Conservation (phyloP, 139 green algal genomes). For the Chlamydomonas incerta region DNA sequence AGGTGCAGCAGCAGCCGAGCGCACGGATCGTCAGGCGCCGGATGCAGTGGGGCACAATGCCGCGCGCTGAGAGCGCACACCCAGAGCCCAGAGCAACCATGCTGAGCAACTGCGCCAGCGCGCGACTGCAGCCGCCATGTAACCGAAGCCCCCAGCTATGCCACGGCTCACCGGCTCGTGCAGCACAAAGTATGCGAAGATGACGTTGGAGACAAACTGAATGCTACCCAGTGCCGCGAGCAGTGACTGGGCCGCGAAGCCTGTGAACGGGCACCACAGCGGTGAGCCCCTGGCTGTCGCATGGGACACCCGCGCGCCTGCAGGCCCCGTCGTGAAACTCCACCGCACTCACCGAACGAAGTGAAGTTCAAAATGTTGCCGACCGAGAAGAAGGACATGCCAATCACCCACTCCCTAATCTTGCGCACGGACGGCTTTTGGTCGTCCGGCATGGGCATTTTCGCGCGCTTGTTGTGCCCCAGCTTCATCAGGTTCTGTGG, state of each 20-base stretch:
- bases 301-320: no score
- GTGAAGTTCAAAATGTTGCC: constrained; percentile 87
- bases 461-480: constrained; percentile 79
- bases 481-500: constrained; percentile 92
- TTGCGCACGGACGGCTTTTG: constrained; percentile 48
- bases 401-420: constrained; percentile 75
- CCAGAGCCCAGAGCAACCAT: no score
- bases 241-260: constrained; percentile 88
- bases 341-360: constrained; percentile 77
- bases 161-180: constrained; percentile 75
- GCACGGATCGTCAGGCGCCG: no score
- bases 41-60: no score
- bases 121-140: no score
- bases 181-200: constrained; percentile 85
- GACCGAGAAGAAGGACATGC: constrained; percentile 73
- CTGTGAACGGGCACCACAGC: constrained; percentile 57
- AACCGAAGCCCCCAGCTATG: no score
- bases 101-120: no score
- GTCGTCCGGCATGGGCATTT: constrained; percentile 37
- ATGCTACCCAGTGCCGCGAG: constrained; percentile 86
- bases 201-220: constrained; percentile 91
- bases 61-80: no score
- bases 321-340: no score
- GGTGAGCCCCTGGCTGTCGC: no score
- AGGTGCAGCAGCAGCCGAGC: no score